Conservation (phyloP, 129 eudicot genomes). For the carrot (Daucus carota) region DH1_v3.0 NC_030384.2:24548501-24549000, state of each 20-base stretch:
- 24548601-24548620: not conserved
- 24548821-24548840: slow-evolving; percentile 3
- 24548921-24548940: not conserved
- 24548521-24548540: not conserved
- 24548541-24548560: not conserved
- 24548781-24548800: slow-evolving; percentile 4
- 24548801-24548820: slow-evolving; percentile 6
- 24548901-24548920: slow-evolving; percentile 11
- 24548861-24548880: slow-evolving; percentile 6
- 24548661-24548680: not conserved
- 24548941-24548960: not conserved
- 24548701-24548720: not conserved
- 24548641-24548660: not conserved
- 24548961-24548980: not conserved
- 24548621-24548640: no score
- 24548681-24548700: not conserved
- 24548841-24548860: not conserved
- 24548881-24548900: not conserved
- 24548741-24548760: slow-evolving; percentile 8
- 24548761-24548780: not conserved
- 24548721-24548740: slow-evolving; percentile 12
- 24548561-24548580: not conserved
- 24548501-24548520: no score
- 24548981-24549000: not conserved
- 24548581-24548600: not conserved